Percentiles rank a stretch among this genome's conserved stretches.
Conservation (phyloP, 2,329 filamentous ascomycete species). For the Fusarium hainanense region DNA sequence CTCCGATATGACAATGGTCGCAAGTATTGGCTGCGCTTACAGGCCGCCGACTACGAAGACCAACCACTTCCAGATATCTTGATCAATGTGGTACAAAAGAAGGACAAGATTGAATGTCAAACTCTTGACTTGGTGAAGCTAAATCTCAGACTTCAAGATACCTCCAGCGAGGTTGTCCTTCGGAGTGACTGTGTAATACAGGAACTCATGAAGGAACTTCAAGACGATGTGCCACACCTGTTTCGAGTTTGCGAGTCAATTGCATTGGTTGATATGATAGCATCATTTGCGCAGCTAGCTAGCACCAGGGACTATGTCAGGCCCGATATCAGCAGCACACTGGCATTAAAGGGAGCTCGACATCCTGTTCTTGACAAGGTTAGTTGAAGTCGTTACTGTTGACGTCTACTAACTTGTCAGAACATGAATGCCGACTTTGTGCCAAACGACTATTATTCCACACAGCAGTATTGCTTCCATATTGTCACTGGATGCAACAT, state of each 20-base stretch:
- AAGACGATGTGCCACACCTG: constrained; percentile 75
- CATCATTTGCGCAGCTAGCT: constrained; percentile 79
- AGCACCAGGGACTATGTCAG: constrained; percentile 70
- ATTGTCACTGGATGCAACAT: constrained; percentile 98
- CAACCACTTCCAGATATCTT: constrained; percentile 72
- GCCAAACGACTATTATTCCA: constrained; percentile 91
- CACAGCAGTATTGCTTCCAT: constrained; percentile 83
- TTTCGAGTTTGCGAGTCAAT: constrained; percentile 90
- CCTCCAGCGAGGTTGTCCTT: constrained; percentile 83
- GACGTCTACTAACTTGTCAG: constrained; percentile 44
- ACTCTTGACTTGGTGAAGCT: constrained; percentile 86
- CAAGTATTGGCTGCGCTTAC: constrained; percentile 81
- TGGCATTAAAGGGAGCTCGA: constrained; percentile 78
- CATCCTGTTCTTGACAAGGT: constrained; percentile 83
- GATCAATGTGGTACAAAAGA: constrained; percentile 80
- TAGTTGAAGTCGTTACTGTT: constrained; percentile 1
- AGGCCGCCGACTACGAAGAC: constrained; percentile 70
- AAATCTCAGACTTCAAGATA: constrained; percentile 80
- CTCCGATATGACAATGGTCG: constrained; percentile 81
- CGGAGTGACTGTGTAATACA: constrained; percentile 84
- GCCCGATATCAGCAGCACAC: constrained; percentile 73
- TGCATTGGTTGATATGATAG: constrained; percentile 86
- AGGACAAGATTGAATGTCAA: constrained; percentile 85
- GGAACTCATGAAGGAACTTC: constrained; percentile 76
- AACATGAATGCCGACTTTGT: constrained; percentile 76